These are phyloP conservation scores for Cryptosporidium tyzzeri DNA, from an alignment of 169 alveolate genomes.

Conservation along the genomic window DNA sequence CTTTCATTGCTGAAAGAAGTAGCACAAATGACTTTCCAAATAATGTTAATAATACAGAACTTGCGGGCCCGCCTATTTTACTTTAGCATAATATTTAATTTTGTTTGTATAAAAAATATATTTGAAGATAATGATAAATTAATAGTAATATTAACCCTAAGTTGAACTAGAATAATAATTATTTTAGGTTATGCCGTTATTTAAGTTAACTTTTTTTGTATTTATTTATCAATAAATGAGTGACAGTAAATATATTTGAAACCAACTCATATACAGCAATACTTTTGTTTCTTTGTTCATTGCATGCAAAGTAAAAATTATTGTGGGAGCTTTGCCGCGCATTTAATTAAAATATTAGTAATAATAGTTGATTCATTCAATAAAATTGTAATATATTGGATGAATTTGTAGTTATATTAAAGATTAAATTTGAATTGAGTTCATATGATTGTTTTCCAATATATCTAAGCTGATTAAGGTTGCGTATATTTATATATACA, in stretches of 20 bases:
- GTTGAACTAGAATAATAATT: not conserved
- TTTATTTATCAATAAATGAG: too few relatives aligned
- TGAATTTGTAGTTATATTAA: too few relatives aligned
- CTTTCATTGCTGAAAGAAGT: not conserved
- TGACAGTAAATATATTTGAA: too few relatives aligned
- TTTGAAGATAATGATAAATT: not conserved
- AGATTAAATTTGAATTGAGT: too few relatives aligned
- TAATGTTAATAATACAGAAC: not conserved
- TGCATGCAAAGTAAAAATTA: not conserved
- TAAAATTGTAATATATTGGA: not conserved
- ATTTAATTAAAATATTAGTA: not conserved
- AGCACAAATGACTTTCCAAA: not conserved
- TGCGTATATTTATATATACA: too few relatives aligned
- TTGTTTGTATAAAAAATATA: not conserved
- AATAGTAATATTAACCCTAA: not conserved
- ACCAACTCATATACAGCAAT: not conserved
- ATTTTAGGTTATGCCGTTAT: not conserved
- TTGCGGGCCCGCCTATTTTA: conserved; percentile 62
- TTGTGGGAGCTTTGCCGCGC: conserved; percentile 6
- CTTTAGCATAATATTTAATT: not conserved
- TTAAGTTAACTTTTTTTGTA: too few relatives aligned
- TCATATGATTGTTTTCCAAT: not conserved
- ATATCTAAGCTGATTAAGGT: too few relatives aligned
- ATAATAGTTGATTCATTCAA: too few relatives aligned
- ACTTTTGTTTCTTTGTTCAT: conserved; percentile 1